A percentile compares a stretch with the other conserved stretches of the same genome.
Conservation (phyloP, 129 eudicot species). For the Kitagawia praeruptora region DNA sequence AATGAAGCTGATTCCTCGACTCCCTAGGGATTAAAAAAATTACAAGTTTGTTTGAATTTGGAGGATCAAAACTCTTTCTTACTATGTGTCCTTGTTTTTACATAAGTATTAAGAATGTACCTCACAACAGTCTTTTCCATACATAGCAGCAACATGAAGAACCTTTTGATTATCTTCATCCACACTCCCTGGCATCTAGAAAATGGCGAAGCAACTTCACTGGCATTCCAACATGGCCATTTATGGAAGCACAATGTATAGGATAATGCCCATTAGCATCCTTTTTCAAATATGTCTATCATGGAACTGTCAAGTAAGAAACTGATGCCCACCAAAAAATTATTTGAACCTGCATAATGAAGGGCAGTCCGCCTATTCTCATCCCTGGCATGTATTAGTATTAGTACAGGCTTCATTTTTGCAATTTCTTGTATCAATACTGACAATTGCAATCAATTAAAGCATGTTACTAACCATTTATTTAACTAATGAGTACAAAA, state of each 20-base stretch:
- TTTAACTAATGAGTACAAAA: neutral
- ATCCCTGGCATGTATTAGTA: neutral
- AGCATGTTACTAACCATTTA: neutral
- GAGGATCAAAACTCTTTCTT: too few species aligned
- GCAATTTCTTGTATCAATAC: neutral
- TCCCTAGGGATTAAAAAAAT: too few species aligned
- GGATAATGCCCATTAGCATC: constrained; percentile 27
- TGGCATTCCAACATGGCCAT: constrained; percentile 21
- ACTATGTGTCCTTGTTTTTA: too few species aligned
- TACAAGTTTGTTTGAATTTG: too few species aligned
- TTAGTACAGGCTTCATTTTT: neutral
- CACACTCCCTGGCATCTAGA: constrained; percentile 23
- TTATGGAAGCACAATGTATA: constrained; percentile 20
- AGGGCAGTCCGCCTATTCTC: constrained; percentile 23
- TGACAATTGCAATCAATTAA: neutral
- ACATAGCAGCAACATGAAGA: constrained; percentile 33
- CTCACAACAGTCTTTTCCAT: constrained; percentile 25
- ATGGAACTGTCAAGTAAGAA: constrained; percentile 23
- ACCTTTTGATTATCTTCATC: constrained; percentile 29
- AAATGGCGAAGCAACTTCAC: constrained; percentile 20
- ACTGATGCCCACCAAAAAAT: constrained; percentile 21
- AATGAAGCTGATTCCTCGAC: too few species aligned
- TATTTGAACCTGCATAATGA: constrained; percentile 26
- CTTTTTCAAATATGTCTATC: constrained; percentile 2
- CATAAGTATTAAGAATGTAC: constrained; percentile 20